A percentile compares a stretch with the other conserved stretches of the same genome.
These are phyloP conservation scores for Metarhizium robertsii DNA, from an alignment of 2,329 filamentous ascomycete genomes.

Conservation along the genomic window DNA sequence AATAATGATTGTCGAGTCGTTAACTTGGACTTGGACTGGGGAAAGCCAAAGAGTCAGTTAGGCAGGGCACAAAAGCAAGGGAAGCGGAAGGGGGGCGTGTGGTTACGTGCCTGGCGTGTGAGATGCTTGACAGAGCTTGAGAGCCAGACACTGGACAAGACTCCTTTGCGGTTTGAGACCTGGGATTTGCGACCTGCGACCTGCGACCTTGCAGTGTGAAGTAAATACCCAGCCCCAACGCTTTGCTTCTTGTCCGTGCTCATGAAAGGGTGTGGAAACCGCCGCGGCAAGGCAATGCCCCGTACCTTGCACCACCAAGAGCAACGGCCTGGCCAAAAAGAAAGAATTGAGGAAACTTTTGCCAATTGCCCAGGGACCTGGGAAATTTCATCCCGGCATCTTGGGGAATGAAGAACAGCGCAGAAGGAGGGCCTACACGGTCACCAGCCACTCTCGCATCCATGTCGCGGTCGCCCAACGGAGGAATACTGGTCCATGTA, in stretches of 20 bases:
- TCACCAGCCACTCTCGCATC: constrained; percentile 4
- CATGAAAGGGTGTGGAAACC: not conserved
- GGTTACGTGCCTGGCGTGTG: not conserved
- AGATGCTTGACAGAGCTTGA: not conserved
- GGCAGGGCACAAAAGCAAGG: constrained; percentile 6
- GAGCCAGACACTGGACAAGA: not conserved
- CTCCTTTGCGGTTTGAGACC: not conserved
- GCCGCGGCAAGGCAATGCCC: not conserved
- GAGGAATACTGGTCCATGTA: not conserved
- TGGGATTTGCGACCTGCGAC: not conserved
- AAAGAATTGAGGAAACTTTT: constrained; percentile 4
- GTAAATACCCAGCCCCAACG: too few species aligned
- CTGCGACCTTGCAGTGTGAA: not conserved
- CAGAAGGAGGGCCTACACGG: too few species aligned
- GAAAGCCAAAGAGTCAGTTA: constrained; percentile 7
- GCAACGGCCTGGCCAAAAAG: constrained; percentile 1
- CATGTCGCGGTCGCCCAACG: constrained; percentile 4
- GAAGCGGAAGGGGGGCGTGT: not conserved
- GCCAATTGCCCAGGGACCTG: constrained; percentile 6
- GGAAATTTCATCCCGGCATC: constrained; percentile 7
- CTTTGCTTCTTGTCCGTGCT: not conserved
- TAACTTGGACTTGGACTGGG: not conserved
- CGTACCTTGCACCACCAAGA: not conserved
- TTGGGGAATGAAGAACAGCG: not conserved
- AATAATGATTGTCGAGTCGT: constrained; percentile 3